A percentile compares a stretch with the other conserved stretches of the same genome.
phyloP scores from a whole-genome alignment of 2,329 filamentous ascomycete genomes.

The Sporothrix phasma region DNA sequence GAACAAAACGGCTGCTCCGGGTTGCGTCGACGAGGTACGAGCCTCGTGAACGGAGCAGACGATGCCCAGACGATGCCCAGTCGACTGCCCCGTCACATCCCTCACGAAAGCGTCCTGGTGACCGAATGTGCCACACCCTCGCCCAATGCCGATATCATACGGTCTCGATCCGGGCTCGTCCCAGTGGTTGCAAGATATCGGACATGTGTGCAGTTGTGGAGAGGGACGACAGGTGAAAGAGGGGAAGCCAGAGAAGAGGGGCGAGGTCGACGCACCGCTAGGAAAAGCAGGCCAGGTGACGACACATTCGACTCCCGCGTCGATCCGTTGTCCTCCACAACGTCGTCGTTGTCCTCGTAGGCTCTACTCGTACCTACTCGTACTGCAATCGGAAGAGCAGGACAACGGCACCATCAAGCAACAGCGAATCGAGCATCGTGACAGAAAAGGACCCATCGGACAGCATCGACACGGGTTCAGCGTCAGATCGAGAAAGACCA shows the following conservation, averaged over 20 bases:
- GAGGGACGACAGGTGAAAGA: background rate
- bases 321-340: too few species aligned
- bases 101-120: too few species aligned
- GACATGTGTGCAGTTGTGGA: background rate
- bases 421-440: background rate
- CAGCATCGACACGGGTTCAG: background rate
- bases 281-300: background rate
- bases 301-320: background rate
- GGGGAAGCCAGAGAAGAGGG: background rate
- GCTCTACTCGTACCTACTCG: too few species aligned
- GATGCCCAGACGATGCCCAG: too few species aligned
- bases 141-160: background rate
- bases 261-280: too few species aligned
- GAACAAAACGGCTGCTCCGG: too few species aligned
- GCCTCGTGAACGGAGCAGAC: too few species aligned
- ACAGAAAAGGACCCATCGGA: too few species aligned
- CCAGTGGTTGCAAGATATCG: too few species aligned
- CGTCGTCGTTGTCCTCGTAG: background rate
- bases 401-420: too few species aligned
- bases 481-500: background rate
- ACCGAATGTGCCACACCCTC: background rate
- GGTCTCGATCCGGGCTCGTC: background rate
- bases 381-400: slow-evolving; percentile 2
- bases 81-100: too few species aligned
- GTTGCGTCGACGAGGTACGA: too few species aligned